Percentiles rank a stretch among this genome's conserved stretches.
Evolutionary conservation across 306 rosid genomes (phyloP).

Genomic region (Malus sieversii): DNA sequence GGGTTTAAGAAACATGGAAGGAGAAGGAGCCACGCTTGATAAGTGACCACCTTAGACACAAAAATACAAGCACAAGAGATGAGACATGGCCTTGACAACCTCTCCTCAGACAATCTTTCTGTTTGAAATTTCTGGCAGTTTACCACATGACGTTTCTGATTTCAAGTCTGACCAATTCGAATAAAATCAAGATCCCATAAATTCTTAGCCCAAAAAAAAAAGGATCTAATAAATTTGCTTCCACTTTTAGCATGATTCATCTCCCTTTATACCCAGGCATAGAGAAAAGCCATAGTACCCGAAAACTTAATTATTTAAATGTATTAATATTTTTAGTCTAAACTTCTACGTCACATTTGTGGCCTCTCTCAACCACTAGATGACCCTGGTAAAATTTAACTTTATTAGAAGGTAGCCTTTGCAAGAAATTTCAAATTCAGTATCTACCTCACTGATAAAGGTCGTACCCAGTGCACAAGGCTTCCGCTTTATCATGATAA

Average conservation of each 20-base stretch:
- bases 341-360: background rate
- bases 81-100: background rate
- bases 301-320: background rate
- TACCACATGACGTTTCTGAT: background rate
- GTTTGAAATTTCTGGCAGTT: background rate
- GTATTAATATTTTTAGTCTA: background rate
- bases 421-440: background rate
- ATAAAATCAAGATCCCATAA: background rate
- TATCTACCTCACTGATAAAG: background rate
- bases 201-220: background rate
- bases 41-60: background rate
- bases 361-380: background rate
- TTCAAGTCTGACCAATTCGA: background rate
- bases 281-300: background rate
- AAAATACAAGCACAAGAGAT: background rate
- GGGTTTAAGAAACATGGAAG: background rate
- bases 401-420: background rate
- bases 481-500: background rate
- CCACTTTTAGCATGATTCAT: background rate
- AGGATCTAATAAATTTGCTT: background rate
- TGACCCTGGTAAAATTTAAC: background rate
- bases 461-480: no score
- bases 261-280: background rate
- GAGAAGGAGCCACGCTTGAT: background rate
- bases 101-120: background rate